A percentile compares a stretch with the other conserved stretches of the same genome.
phyloP scores from a whole-genome alignment of 495 filamentous ascomycete species.

The Penicillium riverlandense region DNA sequence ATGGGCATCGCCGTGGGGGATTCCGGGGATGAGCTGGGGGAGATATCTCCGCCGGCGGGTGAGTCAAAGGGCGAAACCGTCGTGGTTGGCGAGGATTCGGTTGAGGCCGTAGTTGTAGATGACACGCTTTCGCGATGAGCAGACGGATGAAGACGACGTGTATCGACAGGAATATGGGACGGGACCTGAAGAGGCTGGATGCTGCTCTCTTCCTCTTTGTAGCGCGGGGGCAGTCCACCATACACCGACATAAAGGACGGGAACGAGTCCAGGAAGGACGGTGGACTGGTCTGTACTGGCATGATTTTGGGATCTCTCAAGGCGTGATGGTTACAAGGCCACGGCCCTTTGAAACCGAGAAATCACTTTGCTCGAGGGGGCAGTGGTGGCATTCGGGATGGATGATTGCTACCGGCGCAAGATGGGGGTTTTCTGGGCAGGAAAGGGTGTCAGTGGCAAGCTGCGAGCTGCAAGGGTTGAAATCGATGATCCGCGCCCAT shows the following conservation, averaged over 20 bases:
- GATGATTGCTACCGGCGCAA: slow-evolving; percentile 41
- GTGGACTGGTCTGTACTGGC: slow-evolving; percentile 41
- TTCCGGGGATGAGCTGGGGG: slow-evolving; percentile 87
- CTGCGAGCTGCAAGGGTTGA: slow-evolving; percentile 16
- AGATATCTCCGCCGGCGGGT: slow-evolving; percentile 79
- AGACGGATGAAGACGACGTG: slow-evolving; percentile 25
- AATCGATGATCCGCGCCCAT: slow-evolving; percentile 16
- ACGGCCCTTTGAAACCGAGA: slow-evolving; percentile 12
- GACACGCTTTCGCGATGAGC: slow-evolving; percentile 46
- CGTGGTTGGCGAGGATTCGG: slow-evolving; percentile 90
- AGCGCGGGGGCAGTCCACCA: slow-evolving; percentile 28
- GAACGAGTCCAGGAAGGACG: slow-evolving; percentile 53
- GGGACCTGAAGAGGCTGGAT: slow-evolving; percentile 22
- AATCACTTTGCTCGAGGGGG: slow-evolving; percentile 11
- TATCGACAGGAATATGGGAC: slow-evolving; percentile 26
- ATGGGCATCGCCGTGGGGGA: slow-evolving; percentile 59
- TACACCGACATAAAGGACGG: slow-evolving; percentile 69
- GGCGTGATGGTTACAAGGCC: slow-evolving; percentile 1
- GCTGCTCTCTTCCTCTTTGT: slow-evolving; percentile 24
- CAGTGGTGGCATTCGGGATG: slow-evolving; percentile 14
- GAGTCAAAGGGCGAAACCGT: slow-evolving; percentile 92
- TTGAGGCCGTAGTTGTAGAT: slow-evolving; percentile 75
- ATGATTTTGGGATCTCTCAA: slow-evolving; percentile 20
- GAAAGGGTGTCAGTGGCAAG: slow-evolving; percentile 13
- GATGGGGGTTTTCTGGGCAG: slow-evolving; percentile 23